Percentiles rank a stretch among this genome's conserved stretches.
Evolutionary conservation across 176 grass and related monocot genomes (phyloP).

Genomic region (Dendrocalamus sinicus): DNA sequence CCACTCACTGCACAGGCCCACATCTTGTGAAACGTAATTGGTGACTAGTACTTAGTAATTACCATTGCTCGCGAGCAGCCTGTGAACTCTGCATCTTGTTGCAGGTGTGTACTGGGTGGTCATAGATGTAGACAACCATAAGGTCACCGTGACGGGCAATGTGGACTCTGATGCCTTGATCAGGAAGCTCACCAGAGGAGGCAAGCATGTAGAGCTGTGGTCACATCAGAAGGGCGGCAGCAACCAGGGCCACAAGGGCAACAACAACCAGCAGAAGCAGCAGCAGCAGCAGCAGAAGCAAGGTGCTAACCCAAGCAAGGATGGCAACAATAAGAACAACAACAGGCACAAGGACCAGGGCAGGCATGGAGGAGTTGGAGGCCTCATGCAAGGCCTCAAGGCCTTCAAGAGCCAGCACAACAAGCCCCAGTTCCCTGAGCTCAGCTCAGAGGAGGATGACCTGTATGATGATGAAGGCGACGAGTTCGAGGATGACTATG

Average conservation of each 20-base stretch:
- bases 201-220: conserved; percentile 94
- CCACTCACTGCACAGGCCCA: conserved; percentile 32
- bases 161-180: conserved; percentile 75
- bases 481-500: conserved; percentile 59
- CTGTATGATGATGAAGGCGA: conserved; percentile 69
- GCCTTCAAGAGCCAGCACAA: conserved; percentile 89
- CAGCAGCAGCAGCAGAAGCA: conserved; percentile 63
- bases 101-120: conserved; percentile 84
- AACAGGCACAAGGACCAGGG: conserved; percentile 61
- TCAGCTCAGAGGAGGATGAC: conserved; percentile 74
- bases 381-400: conserved; percentile 87
- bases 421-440: conserved; percentile 58
- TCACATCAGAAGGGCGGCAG: conserved; percentile 66
- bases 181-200: conserved; percentile 75
- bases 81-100: conserved; percentile 45
- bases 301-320: conserved; percentile 49
- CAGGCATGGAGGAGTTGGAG: conserved; percentile 62
- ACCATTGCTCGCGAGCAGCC: conserved; percentile 45
- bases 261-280: conserved; percentile 50
- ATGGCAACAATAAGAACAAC: conserved; percentile 52
- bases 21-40: conserved; percentile 38
- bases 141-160: conserved; percentile 78
- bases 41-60: conserved; percentile 20
- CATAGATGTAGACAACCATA: conserved; percentile 89
- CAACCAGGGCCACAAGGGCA: conserved; percentile 62